Evolutionary conservation across 2,329 filamentous ascomycete genomes (phyloP).

Genomic region (Fusarium solani-melongenae): DNA sequence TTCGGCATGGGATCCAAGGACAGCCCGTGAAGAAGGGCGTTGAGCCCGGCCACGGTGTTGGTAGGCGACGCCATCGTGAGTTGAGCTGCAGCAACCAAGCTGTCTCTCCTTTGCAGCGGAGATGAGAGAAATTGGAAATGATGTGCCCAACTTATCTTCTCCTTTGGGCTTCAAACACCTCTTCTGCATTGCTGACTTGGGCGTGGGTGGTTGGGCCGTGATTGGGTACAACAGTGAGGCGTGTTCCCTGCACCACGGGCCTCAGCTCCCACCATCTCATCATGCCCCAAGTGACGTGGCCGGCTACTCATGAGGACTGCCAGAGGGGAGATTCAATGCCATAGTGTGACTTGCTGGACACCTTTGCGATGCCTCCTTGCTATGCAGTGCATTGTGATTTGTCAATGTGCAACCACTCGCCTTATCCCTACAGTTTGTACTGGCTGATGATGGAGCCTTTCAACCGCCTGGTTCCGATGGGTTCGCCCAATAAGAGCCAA

Average conservation of each 20-base stretch:
- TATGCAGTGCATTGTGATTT: neutral
- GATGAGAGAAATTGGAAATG: neutral
- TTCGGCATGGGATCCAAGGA: conserved; percentile 17
- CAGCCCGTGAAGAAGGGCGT: conserved; percentile 9
- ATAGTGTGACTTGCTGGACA: neutral
- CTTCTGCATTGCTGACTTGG: neutral
- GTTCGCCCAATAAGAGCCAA: neutral
- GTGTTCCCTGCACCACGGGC: neutral
- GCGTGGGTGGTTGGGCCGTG: neutral
- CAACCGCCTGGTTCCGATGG: neutral
- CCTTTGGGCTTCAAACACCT: neutral
- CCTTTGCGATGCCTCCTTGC: neutral
- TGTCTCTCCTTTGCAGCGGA: neutral
- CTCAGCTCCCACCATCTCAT: neutral
- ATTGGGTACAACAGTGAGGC: neutral
- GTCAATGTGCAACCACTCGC: neutral
- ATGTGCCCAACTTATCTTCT: neutral
- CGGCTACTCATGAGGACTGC: neutral
- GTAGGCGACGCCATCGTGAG: conserved; percentile 8
- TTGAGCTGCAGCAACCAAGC: neutral
- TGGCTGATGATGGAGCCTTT: neutral
- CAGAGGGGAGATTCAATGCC: neutral
- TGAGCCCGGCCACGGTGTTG: conserved; percentile 7
- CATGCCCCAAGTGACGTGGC: neutral
- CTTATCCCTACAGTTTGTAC: neutral